Evolutionary conservation across 768 basidiomycete species (phyloP), one percentile per base, ranked within the genome.

Genomic region (Agrocybe praecox): DNA sequence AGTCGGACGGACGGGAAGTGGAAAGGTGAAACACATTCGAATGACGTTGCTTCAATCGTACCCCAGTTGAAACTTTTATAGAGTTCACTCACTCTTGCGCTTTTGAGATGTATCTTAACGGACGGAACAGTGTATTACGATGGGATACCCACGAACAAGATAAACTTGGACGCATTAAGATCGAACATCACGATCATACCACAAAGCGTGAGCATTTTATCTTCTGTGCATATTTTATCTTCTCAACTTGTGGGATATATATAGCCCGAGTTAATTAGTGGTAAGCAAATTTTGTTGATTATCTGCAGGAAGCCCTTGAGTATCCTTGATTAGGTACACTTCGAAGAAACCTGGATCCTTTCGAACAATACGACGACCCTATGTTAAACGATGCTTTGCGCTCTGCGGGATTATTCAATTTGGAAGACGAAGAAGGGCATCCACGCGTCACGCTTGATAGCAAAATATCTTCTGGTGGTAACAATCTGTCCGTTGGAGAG

Each of bases 401-500:
- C 21, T 69, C 81, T 44, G 68, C 74, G 14, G 76, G 76, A n/a
- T 56, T 78, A 1, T 73, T 72, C 46, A 68, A 79, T 15, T 58
- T 76, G 33, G 68, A 76, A 61, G 64, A 64, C 44, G 72, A 73
- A 65, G 72, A 81, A 72, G 52, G 80, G 72, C 66, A 83, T 78
- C 48, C 80, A 71, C 43, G 74, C 74, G 69, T 81, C 43, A 75
- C 72, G 3, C 67, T 84, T 18, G 80, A 83, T 36, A 79, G 71
- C 26, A 57, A 64, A 17, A 71, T 83, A 24, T 63, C 75, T 18
- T 73, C 71, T 1, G 88, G 88, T 3, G 90, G 90, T 4, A 69
- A 78, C 17, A 92, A 91, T 66, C 83, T 91, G 60, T 89, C 87
- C 3, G 83, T 88, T 48, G 90, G 90, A 15, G 88, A 92, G 65